Base-by-base conservation (phyloP, 768 basidiomycete species). In the Saitozyma sp. region DNA sequence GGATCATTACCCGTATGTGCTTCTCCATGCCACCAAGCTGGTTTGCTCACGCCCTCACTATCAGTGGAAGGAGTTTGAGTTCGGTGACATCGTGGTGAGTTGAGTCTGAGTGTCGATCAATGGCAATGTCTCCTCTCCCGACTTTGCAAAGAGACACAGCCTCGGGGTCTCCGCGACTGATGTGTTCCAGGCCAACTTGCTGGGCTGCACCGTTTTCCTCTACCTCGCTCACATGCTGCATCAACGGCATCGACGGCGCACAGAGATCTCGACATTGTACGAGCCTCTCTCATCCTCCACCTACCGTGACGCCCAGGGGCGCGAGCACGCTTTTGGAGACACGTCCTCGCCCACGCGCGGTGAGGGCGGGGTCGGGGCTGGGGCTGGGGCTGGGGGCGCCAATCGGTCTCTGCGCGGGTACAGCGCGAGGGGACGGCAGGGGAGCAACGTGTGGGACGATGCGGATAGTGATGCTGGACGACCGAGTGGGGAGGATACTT, bases 1-100 rank as follows among this genome's bases (percentile, higher is more conserved):
- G 51, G 68, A 14, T 52, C 65, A 11, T 59, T 79, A 48, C 78
- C 78, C 11, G 78, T 79, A 57, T 53, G 78, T 66, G 38, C 17
- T 40, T 14, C 16, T 55, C 14, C 8, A 57, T 41, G 38, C 9
- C n/a, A 45, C 45, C 45, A 13, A 46, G 45, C 51, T 42, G 37
- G 3, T 14, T 16, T 17, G 43, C 29, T 46, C 10, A 63, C 53
- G 11, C 14, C 45, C 52, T 52, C 10, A 61, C 6, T 43, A 17
- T 5, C 53, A 79, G 78, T 79, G 74, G 74, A 79, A 76, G 55
- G 65, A 64, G 20, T 79, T 79, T 56, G 71, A 79, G 54, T 70
- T 66, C 48, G 69, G 74, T 37, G 78, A 79, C 58, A 68, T 79
- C 45, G 42, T 71, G 3, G 29, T 29, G 29, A 2, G 29, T 29